Conservation (phyloP, 176 grass and related monocot species). For the Ensete glaucum region DNA sequence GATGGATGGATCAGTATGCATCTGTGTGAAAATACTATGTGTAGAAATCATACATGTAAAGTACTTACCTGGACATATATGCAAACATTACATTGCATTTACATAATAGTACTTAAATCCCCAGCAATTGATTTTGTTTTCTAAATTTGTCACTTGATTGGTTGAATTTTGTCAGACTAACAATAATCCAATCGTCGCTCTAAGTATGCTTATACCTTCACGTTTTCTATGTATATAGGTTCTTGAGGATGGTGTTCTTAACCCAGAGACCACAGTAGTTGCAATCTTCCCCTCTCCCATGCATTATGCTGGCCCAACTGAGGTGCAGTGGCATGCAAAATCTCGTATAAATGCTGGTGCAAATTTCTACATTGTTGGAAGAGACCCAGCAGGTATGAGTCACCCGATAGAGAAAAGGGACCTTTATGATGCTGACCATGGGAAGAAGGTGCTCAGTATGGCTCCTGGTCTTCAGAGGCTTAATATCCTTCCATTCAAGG, state of each 20-base stretch:
- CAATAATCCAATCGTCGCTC: no score
- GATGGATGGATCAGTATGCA: no score
- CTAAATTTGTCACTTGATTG: not conserved
- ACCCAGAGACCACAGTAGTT: constrained; percentile 88
- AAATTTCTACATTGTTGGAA: constrained; percentile 97
- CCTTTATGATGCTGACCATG: constrained; percentile 95
- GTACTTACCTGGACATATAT: not conserved
- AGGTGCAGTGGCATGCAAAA: constrained; percentile 98
- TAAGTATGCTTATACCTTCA: not conserved
- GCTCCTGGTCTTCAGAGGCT: constrained; percentile 91
- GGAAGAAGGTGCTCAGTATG: constrained; percentile 92
- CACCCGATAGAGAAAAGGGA: constrained; percentile 74
- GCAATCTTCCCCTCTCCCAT: constrained; percentile 95
- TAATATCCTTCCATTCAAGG: constrained; percentile 97
- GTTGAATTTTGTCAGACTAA: no score
- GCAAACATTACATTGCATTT: not conserved
- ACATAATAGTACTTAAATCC: not conserved
- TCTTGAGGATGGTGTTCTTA: constrained; percentile 90
- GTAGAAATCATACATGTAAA: no score
- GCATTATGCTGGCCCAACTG: constrained; percentile 96
- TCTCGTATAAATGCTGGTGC: constrained; percentile 93
- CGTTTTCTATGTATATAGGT: constrained; percentile 36
- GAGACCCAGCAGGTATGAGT: constrained; percentile 92
- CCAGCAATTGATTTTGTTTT: not conserved
- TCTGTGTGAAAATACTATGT: no score